Percentiles rank a stretch among this genome's conserved stretches.
Conservation (phyloP, 805 yeast genomes). For the Teunomyces lycoperdinae region DNA sequence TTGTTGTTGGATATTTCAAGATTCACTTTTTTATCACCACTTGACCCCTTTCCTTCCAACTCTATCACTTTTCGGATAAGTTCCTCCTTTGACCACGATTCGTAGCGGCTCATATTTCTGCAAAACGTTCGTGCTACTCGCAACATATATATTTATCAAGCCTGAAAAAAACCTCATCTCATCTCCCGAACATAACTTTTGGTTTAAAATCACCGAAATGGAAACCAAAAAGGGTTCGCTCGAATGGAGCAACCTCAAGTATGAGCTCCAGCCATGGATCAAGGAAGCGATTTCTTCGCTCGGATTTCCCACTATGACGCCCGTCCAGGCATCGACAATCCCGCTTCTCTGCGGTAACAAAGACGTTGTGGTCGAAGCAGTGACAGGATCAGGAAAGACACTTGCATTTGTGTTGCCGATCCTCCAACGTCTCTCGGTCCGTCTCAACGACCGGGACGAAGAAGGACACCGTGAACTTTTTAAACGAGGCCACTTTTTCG, state of each 20-base stretch:
- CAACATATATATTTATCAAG: conserved; percentile 9
- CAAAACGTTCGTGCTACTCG: not conserved
- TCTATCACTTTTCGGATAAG: conserved; percentile 55
- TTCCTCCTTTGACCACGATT: conserved; percentile 63
- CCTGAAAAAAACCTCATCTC: conserved; percentile 2
- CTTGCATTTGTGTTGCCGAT: conserved; percentile 85
- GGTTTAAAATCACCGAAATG: conserved; percentile 10
- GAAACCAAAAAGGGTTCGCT: conserved; percentile 41
- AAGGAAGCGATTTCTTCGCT: conserved; percentile 64
- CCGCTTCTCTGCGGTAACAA: conserved; percentile 81
- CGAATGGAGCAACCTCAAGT: conserved; percentile 57
- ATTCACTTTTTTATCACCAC: too few relatives aligned
- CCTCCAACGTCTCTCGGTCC: conserved; percentile 56
- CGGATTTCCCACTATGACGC: conserved; percentile 85
- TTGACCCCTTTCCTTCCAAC: conserved; percentile 41
- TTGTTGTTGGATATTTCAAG: not conserved
- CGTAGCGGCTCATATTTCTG: conserved; percentile 33
- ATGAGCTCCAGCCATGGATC: conserved; percentile 66
- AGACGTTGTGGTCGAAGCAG: conserved; percentile 96
- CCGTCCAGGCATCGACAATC: conserved; percentile 93
- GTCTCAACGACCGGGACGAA: conserved; percentile 20
- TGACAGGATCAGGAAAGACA: conserved; percentile 98
- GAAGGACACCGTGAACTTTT: conserved; percentile 28
- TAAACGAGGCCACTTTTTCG: conserved; percentile 65
- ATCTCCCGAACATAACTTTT: not conserved